These are phyloP conservation scores for Abelmoschus esculentus DNA, from an alignment of 345 rosid genomes.

Conservation along the genomic window DNA sequence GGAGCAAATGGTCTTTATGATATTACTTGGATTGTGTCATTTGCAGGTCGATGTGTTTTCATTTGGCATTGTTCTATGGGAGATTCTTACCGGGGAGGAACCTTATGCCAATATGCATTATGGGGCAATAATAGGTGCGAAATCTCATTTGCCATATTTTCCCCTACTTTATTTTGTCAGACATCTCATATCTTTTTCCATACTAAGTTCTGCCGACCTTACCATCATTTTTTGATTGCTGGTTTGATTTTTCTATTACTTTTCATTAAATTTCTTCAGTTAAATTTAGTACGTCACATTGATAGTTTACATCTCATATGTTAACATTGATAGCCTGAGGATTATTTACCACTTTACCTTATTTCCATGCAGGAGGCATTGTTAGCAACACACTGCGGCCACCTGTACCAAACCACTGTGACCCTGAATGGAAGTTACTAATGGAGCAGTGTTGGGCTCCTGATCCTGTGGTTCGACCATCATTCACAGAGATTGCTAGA, in stretches of 20 bases:
- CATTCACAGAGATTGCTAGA: slow-evolving; percentile 71
- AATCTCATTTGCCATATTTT: neutral
- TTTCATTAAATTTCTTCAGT: neutral
- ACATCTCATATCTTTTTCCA: neutral
- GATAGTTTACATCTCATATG: neutral
- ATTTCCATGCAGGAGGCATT: slow-evolving; percentile 53
- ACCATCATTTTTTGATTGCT: neutral
- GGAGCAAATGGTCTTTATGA: neutral
- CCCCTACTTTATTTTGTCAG: neutral
- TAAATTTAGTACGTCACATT: neutral
- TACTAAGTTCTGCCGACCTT: neutral
- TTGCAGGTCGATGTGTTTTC: slow-evolving; percentile 73
- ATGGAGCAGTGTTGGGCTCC: slow-evolving; percentile 97
- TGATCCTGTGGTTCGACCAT: slow-evolving; percentile 65
- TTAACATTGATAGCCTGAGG: neutral
- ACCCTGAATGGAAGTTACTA: slow-evolving; percentile 66
- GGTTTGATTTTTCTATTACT: neutral
- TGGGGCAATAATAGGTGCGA: slow-evolving; percentile 68
- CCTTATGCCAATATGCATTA: slow-evolving; percentile 79
- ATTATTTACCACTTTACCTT: neutral
- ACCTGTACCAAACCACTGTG: slow-evolving; percentile 56
- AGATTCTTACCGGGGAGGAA: slow-evolving; percentile 76
- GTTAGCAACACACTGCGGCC: slow-evolving; percentile 81
- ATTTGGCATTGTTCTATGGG: slow-evolving; percentile 74
- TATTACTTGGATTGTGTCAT: neutral